Percentiles rank a stretch among this genome's conserved stretches.
Conservation (phyloP, 2,329 filamentous ascomycete genomes). For the Remersonia thermophila region DNA sequence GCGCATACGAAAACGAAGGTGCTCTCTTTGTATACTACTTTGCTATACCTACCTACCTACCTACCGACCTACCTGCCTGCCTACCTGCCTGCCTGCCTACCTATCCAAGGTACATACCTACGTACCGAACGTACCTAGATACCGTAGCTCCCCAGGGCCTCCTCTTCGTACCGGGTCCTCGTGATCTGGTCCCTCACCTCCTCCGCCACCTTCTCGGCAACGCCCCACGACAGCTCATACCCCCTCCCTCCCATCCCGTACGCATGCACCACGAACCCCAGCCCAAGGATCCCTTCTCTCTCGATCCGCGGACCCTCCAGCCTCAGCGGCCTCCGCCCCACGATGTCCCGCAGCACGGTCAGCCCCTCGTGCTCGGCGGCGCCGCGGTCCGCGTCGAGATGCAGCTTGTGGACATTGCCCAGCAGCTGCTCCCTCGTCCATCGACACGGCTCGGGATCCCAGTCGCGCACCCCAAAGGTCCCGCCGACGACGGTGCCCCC, state of each 20-base stretch:
- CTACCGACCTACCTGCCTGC: too few species aligned
- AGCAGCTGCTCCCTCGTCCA: constrained; percentile 38
- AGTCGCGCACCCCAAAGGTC: constrained; percentile 49
- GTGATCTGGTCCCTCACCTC: too few species aligned
- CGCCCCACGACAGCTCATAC: constrained; percentile 36
- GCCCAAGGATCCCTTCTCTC: constrained; percentile 24
- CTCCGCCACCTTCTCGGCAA: constrained; percentile 29
- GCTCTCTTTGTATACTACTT: too few species aligned
- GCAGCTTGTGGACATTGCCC: constrained; percentile 23
- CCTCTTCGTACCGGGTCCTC: too few species aligned
- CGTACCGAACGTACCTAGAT: too few species aligned
- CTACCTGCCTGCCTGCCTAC: too few species aligned
- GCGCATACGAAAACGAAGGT: too few species aligned
- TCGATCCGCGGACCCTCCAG: constrained; percentile 29
- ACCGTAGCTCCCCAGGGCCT: neutral
- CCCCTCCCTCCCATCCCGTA: constrained; percentile 39
- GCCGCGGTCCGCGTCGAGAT: constrained; percentile 23
- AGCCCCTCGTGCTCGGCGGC: constrained; percentile 8
- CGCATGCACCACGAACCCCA: constrained; percentile 29
- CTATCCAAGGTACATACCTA: too few species aligned
- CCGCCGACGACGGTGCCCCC: constrained; percentile 56
- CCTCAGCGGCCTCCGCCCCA: constrained; percentile 20
- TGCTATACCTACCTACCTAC: too few species aligned
- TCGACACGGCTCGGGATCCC: constrained; percentile 35
- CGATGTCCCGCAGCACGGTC: constrained; percentile 20